Conservation (phyloP, 345 rosid species). For the Psidium friedrichsthalianum region DNA sequence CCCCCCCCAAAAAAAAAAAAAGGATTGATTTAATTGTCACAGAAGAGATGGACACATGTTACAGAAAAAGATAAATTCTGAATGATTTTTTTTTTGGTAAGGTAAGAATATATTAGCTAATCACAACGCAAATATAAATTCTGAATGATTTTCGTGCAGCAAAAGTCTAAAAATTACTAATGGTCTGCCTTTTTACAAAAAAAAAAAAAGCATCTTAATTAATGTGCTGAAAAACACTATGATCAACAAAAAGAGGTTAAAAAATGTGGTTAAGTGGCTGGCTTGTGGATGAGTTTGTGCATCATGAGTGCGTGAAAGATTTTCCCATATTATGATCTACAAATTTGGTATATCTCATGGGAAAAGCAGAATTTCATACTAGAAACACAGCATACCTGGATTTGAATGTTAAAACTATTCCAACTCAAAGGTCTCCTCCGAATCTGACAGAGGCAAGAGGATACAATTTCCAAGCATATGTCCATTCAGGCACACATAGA, state of each 20-base stretch:
- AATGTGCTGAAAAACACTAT: background rate
- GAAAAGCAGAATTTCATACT: background rate
- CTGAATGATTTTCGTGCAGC: background rate
- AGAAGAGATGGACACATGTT: background rate
- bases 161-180: background rate
- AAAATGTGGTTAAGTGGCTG: background rate
- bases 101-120: too few relatives aligned
- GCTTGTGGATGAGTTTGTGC: background rate
- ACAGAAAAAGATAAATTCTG: too few relatives aligned
- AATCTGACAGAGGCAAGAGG: conserved; percentile 83
- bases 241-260: background rate
- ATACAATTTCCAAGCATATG: conserved; percentile 92
- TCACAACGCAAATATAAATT: too few relatives aligned
- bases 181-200: background rate
- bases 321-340: background rate
- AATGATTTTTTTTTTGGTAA: too few relatives aligned
- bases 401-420: conserved; percentile 20
- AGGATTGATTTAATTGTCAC: background rate
- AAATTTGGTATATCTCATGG: background rate
- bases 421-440: conserved; percentile 65
- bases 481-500: conserved; percentile 91
- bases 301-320: background rate
- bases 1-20: background rate
- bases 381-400: conserved; percentile 16
- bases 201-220: background rate